These are phyloP conservation scores for Cutaneotrichosporon cyanovorans DNA, from an alignment of 1,284 basidiomycete species.

Conservation along the genomic window DNA sequence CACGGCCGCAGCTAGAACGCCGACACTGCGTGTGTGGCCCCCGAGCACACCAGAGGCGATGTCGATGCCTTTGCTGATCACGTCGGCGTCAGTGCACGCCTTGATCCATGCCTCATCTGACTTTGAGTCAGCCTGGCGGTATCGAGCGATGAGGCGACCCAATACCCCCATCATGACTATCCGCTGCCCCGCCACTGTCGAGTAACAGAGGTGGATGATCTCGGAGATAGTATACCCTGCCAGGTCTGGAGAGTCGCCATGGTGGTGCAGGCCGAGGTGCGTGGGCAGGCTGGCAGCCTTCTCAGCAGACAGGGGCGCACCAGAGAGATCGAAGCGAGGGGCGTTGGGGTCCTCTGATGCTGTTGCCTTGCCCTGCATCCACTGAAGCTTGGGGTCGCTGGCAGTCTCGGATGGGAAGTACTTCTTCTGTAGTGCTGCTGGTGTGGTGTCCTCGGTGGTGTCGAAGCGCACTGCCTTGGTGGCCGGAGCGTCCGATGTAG, in stretches of 20 bases:
- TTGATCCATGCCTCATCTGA: constrained; percentile 5
- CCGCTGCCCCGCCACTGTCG: constrained; percentile 75
- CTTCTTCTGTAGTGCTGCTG: constrained; percentile 72
- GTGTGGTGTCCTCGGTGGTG: constrained; percentile 56
- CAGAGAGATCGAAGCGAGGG: constrained; percentile 63
- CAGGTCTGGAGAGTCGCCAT: constrained; percentile 60
- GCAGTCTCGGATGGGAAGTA: constrained; percentile 67
- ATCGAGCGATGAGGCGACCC: constrained; percentile 50
- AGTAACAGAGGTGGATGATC: constrained; percentile 71
- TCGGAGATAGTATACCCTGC: constrained; percentile 88
- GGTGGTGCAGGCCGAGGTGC: constrained; percentile 83
- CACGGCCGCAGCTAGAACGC: constrained; percentile 28
- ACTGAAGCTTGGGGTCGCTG: constrained; percentile 64
- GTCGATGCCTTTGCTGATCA: constrained; percentile 10
- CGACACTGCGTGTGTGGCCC: constrained; percentile 12
- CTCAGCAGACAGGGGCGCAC: constrained; percentile 55
- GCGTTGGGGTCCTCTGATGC: constrained; percentile 18
- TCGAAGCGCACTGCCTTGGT: constrained; percentile 21
- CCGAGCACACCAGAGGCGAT: constrained; percentile 7
- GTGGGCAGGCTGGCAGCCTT: constrained; percentile 53
- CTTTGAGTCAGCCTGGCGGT: constrained; percentile 1
- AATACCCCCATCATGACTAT: constrained; percentile 73
- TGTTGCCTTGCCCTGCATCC: constrained; percentile 53
- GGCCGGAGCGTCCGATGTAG: not conserved
- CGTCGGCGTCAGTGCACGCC: constrained; percentile 6